Conservation (phyloP, 768 basidiomycete species). For the Dioszegia crocea region DNA sequence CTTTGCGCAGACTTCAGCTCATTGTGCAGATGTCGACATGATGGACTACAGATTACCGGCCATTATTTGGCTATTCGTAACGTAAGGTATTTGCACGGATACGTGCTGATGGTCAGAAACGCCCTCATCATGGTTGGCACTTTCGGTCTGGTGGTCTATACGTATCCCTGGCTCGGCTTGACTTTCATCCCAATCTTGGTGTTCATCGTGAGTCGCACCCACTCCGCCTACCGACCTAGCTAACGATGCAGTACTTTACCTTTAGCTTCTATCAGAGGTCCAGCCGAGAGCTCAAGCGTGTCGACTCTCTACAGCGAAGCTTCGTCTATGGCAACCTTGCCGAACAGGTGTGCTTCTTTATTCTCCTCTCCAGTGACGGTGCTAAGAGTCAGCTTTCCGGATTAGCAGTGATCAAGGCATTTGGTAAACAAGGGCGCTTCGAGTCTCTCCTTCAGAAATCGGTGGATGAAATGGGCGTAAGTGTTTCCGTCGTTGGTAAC, state of each 20-base stretch:
- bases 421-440: slow-evolving; percentile 13
- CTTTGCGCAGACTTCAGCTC: slow-evolving; percentile 50
- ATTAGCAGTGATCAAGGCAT: slow-evolving; percentile 19
- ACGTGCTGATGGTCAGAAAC: slow-evolving; percentile 13
- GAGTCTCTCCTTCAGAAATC: slow-evolving; percentile 6
- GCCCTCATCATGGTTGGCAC: slow-evolving; percentile 39
- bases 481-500: not conserved
- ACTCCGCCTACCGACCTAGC: not conserved
- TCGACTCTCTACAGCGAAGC: slow-evolving; percentile 31
- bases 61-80: slow-evolving; percentile 14
- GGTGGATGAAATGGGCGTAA: slow-evolving; percentile 14
- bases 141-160: slow-evolving; percentile 41
- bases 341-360: slow-evolving; percentile 21
- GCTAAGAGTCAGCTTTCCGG: slow-evolving; percentile 9
- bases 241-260: slow-evolving; percentile 12
- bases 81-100: slow-evolving; percentile 14
- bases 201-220: slow-evolving; percentile 16
- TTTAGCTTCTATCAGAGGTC: slow-evolving; percentile 28
- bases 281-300: slow-evolving; percentile 33
- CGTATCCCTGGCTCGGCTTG: slow-evolving; percentile 36
- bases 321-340: slow-evolving; percentile 34
- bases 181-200: slow-evolving; percentile 34
- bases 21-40: slow-evolving; percentile 37
- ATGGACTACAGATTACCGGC: slow-evolving; percentile 40
- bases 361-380: not conserved